Percentiles rank a stretch among this genome's conserved stretches.
These are phyloP conservation scores for Sarocladiaceae sp. DNA, from an alignment of 2,329 filamentous ascomycete genomes.

Conservation along the genomic window DNA sequence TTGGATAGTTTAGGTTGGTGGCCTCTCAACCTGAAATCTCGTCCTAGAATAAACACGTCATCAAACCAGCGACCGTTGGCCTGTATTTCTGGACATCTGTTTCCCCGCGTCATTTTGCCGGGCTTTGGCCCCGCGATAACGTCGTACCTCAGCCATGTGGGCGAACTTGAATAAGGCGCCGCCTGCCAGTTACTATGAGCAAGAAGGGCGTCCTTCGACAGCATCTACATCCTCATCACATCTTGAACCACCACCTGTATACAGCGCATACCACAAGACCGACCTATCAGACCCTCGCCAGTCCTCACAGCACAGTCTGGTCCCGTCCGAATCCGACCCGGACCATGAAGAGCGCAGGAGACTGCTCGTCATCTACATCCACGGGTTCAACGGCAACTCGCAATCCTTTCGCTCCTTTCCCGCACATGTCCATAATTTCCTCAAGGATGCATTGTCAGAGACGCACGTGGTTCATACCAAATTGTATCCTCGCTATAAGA, in stretches of 20 bases:
- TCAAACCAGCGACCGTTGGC: no score
- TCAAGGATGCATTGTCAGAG: constrained; percentile 59
- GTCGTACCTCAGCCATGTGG: background rate
- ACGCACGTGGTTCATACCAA: constrained; percentile 82
- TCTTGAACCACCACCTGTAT: constrained; percentile 1
- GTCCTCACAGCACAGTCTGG: constrained; percentile 5
- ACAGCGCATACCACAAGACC: background rate
- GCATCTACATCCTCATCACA: background rate
- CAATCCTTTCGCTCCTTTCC: constrained; percentile 85
- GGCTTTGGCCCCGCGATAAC: background rate
- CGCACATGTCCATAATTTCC: constrained; percentile 72
- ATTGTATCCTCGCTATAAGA: constrained; percentile 75
- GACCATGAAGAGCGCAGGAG: constrained; percentile 35
- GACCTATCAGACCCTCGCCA: background rate
- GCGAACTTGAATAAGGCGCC: constrained; percentile 7
- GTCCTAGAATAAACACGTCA: no score
- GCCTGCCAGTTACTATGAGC: background rate
- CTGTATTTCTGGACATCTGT: no score
- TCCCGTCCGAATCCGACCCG: background rate
- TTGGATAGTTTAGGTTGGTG: no score
- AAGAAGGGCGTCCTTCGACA: background rate
- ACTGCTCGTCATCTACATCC: constrained; percentile 75
- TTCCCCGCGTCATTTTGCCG: background rate
- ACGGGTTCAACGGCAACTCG: constrained; percentile 86
- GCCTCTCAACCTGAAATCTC: no score